Conservation (phyloP, 1,284 basidiomycete genomes). For the Agaricales sp. region DNA sequence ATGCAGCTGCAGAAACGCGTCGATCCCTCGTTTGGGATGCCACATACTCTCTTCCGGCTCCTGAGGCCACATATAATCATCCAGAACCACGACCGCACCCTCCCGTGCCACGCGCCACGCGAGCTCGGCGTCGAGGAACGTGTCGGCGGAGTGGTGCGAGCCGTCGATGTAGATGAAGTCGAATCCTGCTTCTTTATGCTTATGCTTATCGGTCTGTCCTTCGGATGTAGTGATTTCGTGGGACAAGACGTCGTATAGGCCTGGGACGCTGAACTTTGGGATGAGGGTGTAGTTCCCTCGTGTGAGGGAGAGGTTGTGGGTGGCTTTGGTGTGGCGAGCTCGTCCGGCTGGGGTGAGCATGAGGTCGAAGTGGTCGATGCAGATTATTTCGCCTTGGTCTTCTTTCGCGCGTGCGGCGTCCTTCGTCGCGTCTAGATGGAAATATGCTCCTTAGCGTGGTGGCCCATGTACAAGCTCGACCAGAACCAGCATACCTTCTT, state of each 20-base stretch:
- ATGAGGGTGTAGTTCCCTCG: conserved; percentile 34
- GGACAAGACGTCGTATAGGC: conserved; percentile 27
- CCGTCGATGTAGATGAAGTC: conserved; percentile 54
- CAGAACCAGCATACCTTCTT: too few species aligned
- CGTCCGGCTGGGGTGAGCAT: conserved; percentile 36
- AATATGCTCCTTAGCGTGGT: too few species aligned
- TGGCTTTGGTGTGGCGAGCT: conserved; percentile 32
- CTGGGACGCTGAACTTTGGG: conserved; percentile 42
- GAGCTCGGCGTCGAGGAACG: conserved; percentile 47
- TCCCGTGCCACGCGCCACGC: conserved; percentile 43
- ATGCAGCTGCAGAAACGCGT: conserved; percentile 42
- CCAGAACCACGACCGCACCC: conserved; percentile 43
- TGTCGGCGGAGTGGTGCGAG: conserved; percentile 49
- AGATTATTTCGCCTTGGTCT: conserved; percentile 33
- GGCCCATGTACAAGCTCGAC: too few species aligned
- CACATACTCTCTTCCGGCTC: conserved; percentile 37
- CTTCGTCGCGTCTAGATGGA: too few species aligned
- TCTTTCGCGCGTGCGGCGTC: conserved; percentile 2
- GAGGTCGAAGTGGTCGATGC: conserved; percentile 51
- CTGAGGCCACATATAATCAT: conserved; percentile 45
- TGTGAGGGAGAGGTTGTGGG: conserved; percentile 36
- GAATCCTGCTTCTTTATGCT: too few species aligned
- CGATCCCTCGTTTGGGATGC: conserved; percentile 46
- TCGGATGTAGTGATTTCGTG: conserved; percentile 33
- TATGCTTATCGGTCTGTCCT: conserved; percentile 17